Evolutionary conservation across 2,329 filamentous ascomycete species (phyloP), one percentile per base, ranked within the genome.

Genomic region (Fusarium chaquense): DNA sequence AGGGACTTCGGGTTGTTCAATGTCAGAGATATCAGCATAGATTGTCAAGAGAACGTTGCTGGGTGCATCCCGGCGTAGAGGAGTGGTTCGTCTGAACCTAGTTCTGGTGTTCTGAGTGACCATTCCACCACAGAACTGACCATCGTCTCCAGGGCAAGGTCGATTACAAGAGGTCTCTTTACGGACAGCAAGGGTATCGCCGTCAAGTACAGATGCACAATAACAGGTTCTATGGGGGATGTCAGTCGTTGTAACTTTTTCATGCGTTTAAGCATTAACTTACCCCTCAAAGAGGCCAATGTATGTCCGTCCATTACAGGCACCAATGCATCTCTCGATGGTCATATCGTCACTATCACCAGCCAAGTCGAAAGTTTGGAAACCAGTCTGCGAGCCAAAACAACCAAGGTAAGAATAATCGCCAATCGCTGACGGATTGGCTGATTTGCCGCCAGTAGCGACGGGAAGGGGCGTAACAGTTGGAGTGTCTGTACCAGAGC

Each of bases 81-180:
- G 62, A 20, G 65, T 40, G 59, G 66, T 30, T 53, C 66, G 66
- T 5, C 59, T 65, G 11, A 46, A 45, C 12, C 51, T 65, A 8
- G 49, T 54, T 22, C 35, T 54, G 6, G 53, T 64, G 24, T 36
- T 59, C 36, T 38, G 45, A 20, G 63, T 55, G 16, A 75, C 58
- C 24, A 75, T 67, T 16, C 83, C 83, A 44, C 84, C 84, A 71
- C 84, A 86, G 60, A 78, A 76, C 64, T 83, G 69, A 4, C 33
- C 30, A 0, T 65, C 62, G 62, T 84, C 76, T 3, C 83, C 83
- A 0, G 83, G 81, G 61, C 84, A 86, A 0, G 75, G 73, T 3
- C 70, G 68, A 54, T 81, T 69, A 66, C 84, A 85, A 13, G 43
- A 58, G 5, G 40, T 60, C 15, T 64, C 44, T 22, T 65, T 52